Percentiles rank a stretch among this genome's conserved stretches.
These are phyloP conservation scores for Candida loeiensis DNA, from an alignment of 805 yeast species.

Conservation along the genomic window DNA sequence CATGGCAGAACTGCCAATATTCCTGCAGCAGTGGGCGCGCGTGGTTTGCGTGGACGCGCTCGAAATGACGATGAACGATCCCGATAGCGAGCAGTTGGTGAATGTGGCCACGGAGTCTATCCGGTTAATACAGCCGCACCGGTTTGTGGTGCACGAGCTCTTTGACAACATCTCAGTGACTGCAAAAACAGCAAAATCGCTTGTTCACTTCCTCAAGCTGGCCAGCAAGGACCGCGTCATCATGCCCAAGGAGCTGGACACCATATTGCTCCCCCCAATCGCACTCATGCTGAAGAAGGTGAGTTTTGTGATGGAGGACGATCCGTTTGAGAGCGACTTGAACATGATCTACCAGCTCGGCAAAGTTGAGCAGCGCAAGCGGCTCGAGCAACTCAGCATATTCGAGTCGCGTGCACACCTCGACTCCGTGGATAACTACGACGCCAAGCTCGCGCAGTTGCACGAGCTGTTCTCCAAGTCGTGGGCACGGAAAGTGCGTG, in stretches of 20 bases:
- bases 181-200: conserved; percentile 32
- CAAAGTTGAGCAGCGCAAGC: conserved; percentile 35
- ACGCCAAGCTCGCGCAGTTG: conserved; percentile 24
- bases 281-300: conserved; percentile 24
- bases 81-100: conserved; percentile 14
- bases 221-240: conserved; percentile 18
- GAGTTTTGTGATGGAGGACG: conserved; percentile 39
- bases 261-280: conserved; percentile 28
- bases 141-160: conserved; percentile 33
- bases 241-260: conserved; percentile 28
- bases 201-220: conserved; percentile 23
- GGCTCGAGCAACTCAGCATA: conserved; percentile 27
- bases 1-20: conserved; percentile 52
- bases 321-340: conserved; percentile 41
- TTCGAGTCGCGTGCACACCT: conserved; percentile 16
- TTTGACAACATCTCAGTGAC: conserved; percentile 38
- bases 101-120: conserved; percentile 24
- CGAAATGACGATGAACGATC: conserved; percentile 13
- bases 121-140: conserved; percentile 36
- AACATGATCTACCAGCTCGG: conserved; percentile 43
- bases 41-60: conserved; percentile 35
- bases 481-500: conserved; percentile 67
- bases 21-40: conserved; percentile 47
- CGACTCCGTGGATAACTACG: conserved; percentile 4
- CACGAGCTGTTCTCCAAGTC: conserved; percentile 51